A percentile compares a stretch with the other conserved stretches of the same genome.
Conservation (phyloP, 805 yeast genomes). For the Phaffomyces antillensis region DNA sequence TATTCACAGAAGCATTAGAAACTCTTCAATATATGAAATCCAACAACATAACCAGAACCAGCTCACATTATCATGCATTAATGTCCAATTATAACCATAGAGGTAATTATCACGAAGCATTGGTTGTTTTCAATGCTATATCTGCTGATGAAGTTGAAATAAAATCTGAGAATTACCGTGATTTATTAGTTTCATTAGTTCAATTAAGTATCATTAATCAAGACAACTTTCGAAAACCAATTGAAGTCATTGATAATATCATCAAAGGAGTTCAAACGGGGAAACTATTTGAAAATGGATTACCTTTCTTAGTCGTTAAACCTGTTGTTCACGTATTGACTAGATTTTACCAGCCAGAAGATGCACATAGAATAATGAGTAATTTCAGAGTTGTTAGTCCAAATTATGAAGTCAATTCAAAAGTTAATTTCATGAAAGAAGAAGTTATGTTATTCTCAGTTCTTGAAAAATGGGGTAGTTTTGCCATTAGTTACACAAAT, state of each 20-base stretch:
- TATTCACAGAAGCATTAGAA: conserved; percentile 25
- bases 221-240: conserved; percentile 24
- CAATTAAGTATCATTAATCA: conserved; percentile 22
- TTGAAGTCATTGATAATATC: conserved; percentile 24
- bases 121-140: conserved; percentile 23
- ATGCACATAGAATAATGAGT: conserved; percentile 27
- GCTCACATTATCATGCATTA: conserved; percentile 24
- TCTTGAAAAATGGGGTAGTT: conserved; percentile 24
- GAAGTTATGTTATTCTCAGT: conserved; percentile 26
- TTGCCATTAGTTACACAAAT: conserved; percentile 20
- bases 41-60: conserved; percentile 9
- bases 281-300: conserved; percentile 14
- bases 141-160: conserved; percentile 18
- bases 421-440: conserved; percentile 24
- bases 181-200: conserved; percentile 26
- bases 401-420: conserved; percentile 16
- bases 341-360: conserved; percentile 24
- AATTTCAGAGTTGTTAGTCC: conserved; percentile 25
- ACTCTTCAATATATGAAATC: conserved; percentile 24
- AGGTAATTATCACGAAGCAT: conserved; percentile 22
- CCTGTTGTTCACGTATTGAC: conserved; percentile 29
- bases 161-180: conserved; percentile 24
- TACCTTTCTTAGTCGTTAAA: conserved; percentile 29
- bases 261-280: conserved; percentile 22
- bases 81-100: conserved; percentile 25